Conservation (phyloP, 441 rosid genomes). For the Croton laevigatus region DNA sequence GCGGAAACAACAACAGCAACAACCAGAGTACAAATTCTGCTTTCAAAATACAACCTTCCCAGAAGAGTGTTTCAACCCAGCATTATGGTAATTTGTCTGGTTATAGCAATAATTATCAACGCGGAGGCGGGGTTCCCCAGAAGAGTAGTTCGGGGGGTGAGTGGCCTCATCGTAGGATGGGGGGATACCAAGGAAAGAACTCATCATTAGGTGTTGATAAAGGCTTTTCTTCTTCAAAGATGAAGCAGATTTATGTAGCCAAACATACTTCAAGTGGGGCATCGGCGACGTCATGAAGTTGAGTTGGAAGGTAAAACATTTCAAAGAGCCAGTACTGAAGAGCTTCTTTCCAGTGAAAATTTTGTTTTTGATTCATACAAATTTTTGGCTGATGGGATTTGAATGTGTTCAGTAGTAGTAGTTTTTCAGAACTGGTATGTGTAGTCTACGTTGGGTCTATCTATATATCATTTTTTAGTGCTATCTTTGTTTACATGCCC, state of each 20-base stretch:
- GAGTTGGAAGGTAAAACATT: slow-evolving; percentile 7
- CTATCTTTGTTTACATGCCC: slow-evolving; percentile 5
- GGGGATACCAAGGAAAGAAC: slow-evolving; percentile 78
- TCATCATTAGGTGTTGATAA: slow-evolving; percentile 59
- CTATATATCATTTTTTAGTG: background rate
- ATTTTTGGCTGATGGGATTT: slow-evolving; percentile 3
- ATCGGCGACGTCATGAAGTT: slow-evolving; percentile 29
- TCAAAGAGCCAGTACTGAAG: background rate
- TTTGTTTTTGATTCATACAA: slow-evolving; percentile 17
- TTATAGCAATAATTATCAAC: slow-evolving; percentile 36
- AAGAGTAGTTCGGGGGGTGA: slow-evolving; percentile 43
- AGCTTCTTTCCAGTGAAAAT: slow-evolving; percentile 16
- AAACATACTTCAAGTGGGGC: slow-evolving; percentile 62
- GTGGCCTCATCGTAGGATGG: slow-evolving; percentile 64
- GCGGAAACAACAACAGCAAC: slow-evolving; percentile 25
- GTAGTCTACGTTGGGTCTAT: background rate
- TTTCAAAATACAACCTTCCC: slow-evolving; percentile 41
- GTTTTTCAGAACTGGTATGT: slow-evolving; percentile 13
- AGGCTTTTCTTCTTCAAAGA: slow-evolving; percentile 55
- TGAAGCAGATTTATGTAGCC: slow-evolving; percentile 95
- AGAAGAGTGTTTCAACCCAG: slow-evolving; percentile 48
- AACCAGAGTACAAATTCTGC: slow-evolving; percentile 32
- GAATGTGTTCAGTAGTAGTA: background rate
- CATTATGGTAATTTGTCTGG: slow-evolving; percentile 42
- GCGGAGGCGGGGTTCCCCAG: slow-evolving; percentile 48